Evolutionary conservation across 441 rosid genomes (phyloP).

Genomic region (Rhodomyrtus psidioides): DNA sequence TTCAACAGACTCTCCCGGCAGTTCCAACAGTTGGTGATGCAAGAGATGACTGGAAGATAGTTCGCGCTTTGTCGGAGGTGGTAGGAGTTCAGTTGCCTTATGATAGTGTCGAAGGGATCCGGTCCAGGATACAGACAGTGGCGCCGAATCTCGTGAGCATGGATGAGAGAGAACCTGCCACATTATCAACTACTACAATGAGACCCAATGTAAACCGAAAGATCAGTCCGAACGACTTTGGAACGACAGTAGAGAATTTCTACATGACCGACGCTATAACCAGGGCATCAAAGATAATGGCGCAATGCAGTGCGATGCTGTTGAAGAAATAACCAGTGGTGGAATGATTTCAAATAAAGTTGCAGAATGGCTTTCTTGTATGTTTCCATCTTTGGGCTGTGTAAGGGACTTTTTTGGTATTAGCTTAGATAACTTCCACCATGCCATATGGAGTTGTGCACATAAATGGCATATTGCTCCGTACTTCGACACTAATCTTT

Average conservation of each 20-base stretch:
- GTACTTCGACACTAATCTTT: background rate
- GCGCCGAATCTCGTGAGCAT: slow-evolving; percentile 70
- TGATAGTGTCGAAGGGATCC: slow-evolving; percentile 48
- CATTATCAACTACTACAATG: slow-evolving; percentile 46
- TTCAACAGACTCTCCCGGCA: slow-evolving; percentile 87
- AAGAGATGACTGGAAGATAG: slow-evolving; percentile 91
- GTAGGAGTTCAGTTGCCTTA: slow-evolving; percentile 67
- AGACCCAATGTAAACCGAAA: slow-evolving; percentile 36
- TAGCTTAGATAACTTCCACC: background rate
- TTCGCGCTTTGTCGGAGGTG: slow-evolving; percentile 84
- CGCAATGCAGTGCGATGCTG: slow-evolving; percentile 79
- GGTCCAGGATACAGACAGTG: slow-evolving; percentile 61
- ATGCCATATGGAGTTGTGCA: background rate
- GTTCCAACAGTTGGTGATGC: slow-evolving; percentile 96
- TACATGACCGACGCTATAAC: slow-evolving; percentile 95
- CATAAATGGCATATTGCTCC: background rate
- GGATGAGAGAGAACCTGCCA: slow-evolving; percentile 74
- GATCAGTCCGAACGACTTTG: slow-evolving; percentile 49
- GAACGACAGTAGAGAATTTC: slow-evolving; percentile 54
- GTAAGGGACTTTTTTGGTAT: background rate
- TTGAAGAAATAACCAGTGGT: slow-evolving; percentile 48
- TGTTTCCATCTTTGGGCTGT: background rate
- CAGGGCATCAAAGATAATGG: slow-evolving; percentile 95
- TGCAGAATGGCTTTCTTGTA: slow-evolving; percentile 12
- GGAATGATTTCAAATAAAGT: slow-evolving; percentile 11